Base-by-base conservation (phyloP, 116 monocot genomes). In the Dioscorea cayenensis region DNA sequence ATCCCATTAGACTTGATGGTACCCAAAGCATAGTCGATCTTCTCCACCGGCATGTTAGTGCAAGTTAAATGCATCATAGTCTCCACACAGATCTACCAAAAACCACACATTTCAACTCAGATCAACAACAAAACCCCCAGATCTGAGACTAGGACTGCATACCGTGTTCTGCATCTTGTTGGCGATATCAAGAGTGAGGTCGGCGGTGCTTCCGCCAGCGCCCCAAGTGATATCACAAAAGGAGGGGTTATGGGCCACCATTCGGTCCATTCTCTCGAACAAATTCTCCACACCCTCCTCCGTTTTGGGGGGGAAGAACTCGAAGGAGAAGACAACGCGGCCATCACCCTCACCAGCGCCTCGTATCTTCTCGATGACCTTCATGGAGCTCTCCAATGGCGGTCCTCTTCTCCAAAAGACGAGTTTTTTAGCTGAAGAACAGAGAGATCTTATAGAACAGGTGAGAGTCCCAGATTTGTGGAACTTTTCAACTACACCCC, bases 51-150 rank as follows among this genome's bases (percentile, higher is more conserved):
- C 94, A 94, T 94, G 77, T 94, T 94, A 4, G 94, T 94, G 71
- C 94, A 94, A 12, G 94, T 94, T 73, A 94, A 77, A 62, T 94
- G 94, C 94, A 94, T 94, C 94, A 94, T 94, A 19, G 94, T 90
- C 73, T 94, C 94, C 32, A 94, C 90, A 50, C 90, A 90, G 36
- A 87, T 65, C 94, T 94, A 67, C 66, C 67, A 38, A 43, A 27
- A 71, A 63, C 49, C 36, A 43, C 55, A 23, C 66, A 61, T 17
- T 14, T 22, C 17, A n/a, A 18, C 23, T 36, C 7, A 71, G 36
- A 59, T 60, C 60, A 9, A 19, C 43, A 43, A 9, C 11, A 43
- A 1, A 43, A 43, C 5, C 43, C 43, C 6, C 43, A 75, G 61
- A 69, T 37, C 61, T 21, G 35, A 23, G 14, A 38, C 14, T 35